A percentile compares a stretch with the other conserved stretches of the same genome.
Conservation (phyloP, 352 stramenopile species). For the Detonula confervacea region DNA sequence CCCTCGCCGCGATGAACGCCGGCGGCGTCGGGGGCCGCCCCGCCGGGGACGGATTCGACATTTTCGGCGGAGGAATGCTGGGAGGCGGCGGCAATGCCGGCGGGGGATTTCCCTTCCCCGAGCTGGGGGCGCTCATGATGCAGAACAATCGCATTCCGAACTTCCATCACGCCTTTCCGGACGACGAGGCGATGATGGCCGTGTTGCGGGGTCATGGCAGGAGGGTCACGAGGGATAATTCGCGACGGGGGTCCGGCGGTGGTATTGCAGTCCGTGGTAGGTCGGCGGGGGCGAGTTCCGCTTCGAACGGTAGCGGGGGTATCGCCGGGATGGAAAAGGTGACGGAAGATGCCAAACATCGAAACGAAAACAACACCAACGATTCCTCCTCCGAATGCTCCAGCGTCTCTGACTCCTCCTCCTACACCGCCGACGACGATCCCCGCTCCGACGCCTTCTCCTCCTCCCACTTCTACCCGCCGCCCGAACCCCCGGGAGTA, state of each 20-base stretch:
- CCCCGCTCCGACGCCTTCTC: slow-evolving; percentile 40
- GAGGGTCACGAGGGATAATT: slow-evolving; percentile 15
- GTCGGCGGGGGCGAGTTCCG: not conserved
- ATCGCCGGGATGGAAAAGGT: not conserved
- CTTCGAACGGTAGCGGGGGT: not conserved
- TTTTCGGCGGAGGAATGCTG: slow-evolving; percentile 26
- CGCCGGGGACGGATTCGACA: slow-evolving; percentile 16
- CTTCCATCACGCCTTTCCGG: slow-evolving; percentile 32
- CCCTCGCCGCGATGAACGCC: too few relatives aligned
- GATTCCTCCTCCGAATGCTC: slow-evolving; percentile 27
- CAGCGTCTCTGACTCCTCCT: slow-evolving; percentile 37
- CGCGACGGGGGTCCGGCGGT: not conserved
- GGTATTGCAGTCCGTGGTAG: not conserved
- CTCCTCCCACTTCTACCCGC: too few relatives aligned
- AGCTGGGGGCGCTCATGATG: slow-evolving; percentile 20
- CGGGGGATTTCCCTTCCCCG: slow-evolving; percentile 25
- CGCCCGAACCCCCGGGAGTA: slow-evolving; percentile 1
- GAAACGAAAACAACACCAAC: slow-evolving; percentile 9
- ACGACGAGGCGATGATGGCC: slow-evolving; percentile 46
- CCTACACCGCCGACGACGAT: slow-evolving; percentile 30
- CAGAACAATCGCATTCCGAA: slow-evolving; percentile 28
- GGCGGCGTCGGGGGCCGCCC: not conserved
- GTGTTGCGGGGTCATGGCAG: slow-evolving; percentile 34
- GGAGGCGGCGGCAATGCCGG: slow-evolving; percentile 22
- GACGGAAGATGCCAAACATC: slow-evolving; percentile 3